Evolutionary conservation across 2,329 filamentous ascomycete genomes (phyloP), one percentile per base, ranked within the genome.

Genomic region (Gaeumannomyces tritici): DNA sequence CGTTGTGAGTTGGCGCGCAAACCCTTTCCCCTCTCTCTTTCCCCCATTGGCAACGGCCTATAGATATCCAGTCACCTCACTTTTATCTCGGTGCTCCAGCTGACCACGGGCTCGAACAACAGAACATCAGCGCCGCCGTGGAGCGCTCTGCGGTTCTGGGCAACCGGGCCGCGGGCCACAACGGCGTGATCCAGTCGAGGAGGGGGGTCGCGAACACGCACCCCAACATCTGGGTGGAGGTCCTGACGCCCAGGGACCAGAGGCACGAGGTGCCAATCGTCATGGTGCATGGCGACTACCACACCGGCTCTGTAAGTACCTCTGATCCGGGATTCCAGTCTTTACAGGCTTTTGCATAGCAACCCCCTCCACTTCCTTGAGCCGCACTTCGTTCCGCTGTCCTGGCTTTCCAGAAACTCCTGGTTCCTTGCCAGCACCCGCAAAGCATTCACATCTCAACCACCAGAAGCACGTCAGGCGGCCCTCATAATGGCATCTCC

Each of bases 241-340:
- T 51, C 42, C 42, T 51, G 0, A n/a, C 42, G 15, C 42, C 42
- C n/a, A 24, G 24, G 42, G 18, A 47, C 31, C n/a, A 2, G n/a
- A 13, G 18, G 24, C 12, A 27, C 33, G 12, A 35, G 35, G n/a
- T 18, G 35, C 62, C 64, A 12, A 35, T 66, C 15, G 51, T 66
- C 42, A 61, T 66, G 4, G 47, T 66, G 15, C 65, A 66, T 29
- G 61, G 62, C 4, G 64, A 66, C 29, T 57, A 63, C 59, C 62
- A 65, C 31, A 60, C 64, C 26, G 65, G 62, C 24, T 27, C 55
- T 2, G 59, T 65, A 51, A 59, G 61, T 33, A 35, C n/a, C 21
- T 4, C 8, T 59, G 31, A 31, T 33, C n/a, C 59, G 7, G 2
- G 28, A n/a, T 35, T 62, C 35, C 15, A n/a, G 51, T 54, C 27